Percentiles rank a stretch among this genome's conserved stretches.
These are phyloP conservation scores for Calocybe indica DNA, from an alignment of 768 basidiomycete species.

Conservation along the genomic window DNA sequence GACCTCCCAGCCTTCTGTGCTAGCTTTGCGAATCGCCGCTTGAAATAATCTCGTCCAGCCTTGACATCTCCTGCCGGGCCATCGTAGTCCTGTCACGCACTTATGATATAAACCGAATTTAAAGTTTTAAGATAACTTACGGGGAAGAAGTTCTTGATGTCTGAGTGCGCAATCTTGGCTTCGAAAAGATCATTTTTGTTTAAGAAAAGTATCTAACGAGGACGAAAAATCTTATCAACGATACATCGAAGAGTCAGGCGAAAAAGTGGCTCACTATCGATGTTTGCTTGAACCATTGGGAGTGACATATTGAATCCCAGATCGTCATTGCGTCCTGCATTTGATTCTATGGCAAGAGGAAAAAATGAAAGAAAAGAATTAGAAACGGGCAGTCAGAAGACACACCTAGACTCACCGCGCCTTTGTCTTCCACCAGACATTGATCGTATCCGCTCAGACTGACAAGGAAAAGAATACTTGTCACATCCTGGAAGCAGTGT, in stretches of 20 bases:
- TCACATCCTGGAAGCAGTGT: conserved; percentile 93
- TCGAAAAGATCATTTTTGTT: conserved; percentile 95
- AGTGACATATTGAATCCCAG: conserved; percentile 97
- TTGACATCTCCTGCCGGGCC: conserved; percentile 68
- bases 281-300: conserved; percentile 94
- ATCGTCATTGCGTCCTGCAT: conserved; percentile 99
- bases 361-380: neutral
- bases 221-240: conserved; percentile 1
- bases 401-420: conserved; percentile 54
- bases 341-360: conserved; percentile 62
- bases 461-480: conserved; percentile 87
- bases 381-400: neutral
- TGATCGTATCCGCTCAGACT: conserved; percentile 93
- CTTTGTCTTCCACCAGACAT: conserved; percentile 88
- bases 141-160: conserved; percentile 87
- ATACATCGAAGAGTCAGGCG: neutral
- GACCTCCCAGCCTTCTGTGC: conserved; percentile 82
- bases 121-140: conserved; percentile 32
- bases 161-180: conserved; percentile 72
- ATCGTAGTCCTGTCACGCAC: conserved; percentile 65
- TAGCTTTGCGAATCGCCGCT: conserved; percentile 73
- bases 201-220: conserved; percentile 77
- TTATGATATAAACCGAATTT: neutral
- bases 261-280: conserved; percentile 61
- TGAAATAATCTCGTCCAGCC: conserved; percentile 87